Evolutionary conservation across 2,329 filamentous ascomycete genomes (phyloP), one percentile per base, ranked within the genome.

Genomic region (Aspergillus fructus): DNA sequence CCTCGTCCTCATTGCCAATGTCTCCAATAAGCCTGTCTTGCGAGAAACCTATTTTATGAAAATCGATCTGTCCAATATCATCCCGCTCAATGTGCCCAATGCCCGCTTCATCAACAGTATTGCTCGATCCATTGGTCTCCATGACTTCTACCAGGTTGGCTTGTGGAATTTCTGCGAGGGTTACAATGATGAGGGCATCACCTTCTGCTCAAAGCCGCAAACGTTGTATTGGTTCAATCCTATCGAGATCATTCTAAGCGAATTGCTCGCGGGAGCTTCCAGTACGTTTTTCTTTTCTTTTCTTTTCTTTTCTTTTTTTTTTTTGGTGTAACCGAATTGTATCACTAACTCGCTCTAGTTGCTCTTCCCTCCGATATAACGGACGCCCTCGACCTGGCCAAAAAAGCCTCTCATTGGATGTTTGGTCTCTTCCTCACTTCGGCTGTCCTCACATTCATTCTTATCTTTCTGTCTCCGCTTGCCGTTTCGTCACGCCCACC

Each of bases 161-260:
- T 77, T 97, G 41, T 97, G 93, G 93, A 89, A 87, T 59, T 96
- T 89, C 73, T 97, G 93, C 74, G 90, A 96, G 73, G 93, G 93
- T 19, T 96, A 93, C 74, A 79, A 85, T 55, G 81, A 84, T 65
- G 80, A 88, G 75, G 74, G 75, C 9, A 86, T 94, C 61, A 93
- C 90, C 0, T 77, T 78, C 61, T 97, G 93, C 76, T 92, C 89
- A 7, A 75, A 77, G 5, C 89, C 91, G 0, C 67, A 85, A 66
- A 79, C 81, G 7, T 79, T 93, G 55, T 97, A 90, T 77, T 96
- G 90, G 88, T 97, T 97, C 78, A 91, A 97, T 72, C 93, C 93
- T 0, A 88, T 96, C 42, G 79, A 88, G 56, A 91, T 97, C 64
- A 78, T 97, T 48, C 79, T 91, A 61, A 85, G 84, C 65, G 89